Evolutionary conservation across 768 basidiomycete genomes (phyloP).

Genomic region (Tephrocybe rancida): DNA sequence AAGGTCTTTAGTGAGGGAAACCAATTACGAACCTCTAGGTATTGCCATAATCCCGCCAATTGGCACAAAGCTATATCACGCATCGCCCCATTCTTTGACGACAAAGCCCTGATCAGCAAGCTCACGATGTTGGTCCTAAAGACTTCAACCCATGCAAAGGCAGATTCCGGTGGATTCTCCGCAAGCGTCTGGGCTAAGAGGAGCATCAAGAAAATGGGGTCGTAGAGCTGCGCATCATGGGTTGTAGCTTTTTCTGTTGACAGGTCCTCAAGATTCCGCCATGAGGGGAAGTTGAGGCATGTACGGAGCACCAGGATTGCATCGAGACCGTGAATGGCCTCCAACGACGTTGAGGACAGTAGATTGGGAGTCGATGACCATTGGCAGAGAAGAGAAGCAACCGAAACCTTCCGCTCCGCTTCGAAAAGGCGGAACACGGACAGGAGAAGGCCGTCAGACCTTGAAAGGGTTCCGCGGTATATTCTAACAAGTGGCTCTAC

Average conservation of each 20-base stretch:
- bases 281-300: slow-evolving; percentile 68
- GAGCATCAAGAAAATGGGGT: slow-evolving; percentile 75
- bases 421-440: slow-evolving; percentile 83
- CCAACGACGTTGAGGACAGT: slow-evolving; percentile 51
- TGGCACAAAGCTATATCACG: slow-evolving; percentile 65
- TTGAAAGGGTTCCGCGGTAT: slow-evolving; percentile 75
- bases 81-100: slow-evolving; percentile 61
- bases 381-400: slow-evolving; percentile 58
- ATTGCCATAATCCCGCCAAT: slow-evolving; percentile 60
- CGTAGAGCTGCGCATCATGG: slow-evolving; percentile 59
- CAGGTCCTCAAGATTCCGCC: slow-evolving; percentile 53
- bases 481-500: slow-evolving; percentile 74
- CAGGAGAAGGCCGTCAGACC: slow-evolving; percentile 66
- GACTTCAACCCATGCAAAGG: slow-evolving; percentile 83
- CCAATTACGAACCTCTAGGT: slow-evolving; percentile 57
- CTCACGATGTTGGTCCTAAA: slow-evolving; percentile 81
- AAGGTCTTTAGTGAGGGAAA: neutral
- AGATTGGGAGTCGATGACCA: slow-evolving; percentile 62
- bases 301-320: slow-evolving; percentile 68
- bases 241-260: slow-evolving; percentile 20
- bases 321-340: slow-evolving; percentile 74
- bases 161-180: slow-evolving; percentile 56
- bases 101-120: slow-evolving; percentile 71
- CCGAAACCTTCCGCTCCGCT: slow-evolving; percentile 62
- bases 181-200: slow-evolving; percentile 69